Evolutionary conservation across 495 filamentous ascomycete genomes (phyloP), one percentile per base, ranked within the genome.

Genomic region (Astrocystis sublimbata): DNA sequence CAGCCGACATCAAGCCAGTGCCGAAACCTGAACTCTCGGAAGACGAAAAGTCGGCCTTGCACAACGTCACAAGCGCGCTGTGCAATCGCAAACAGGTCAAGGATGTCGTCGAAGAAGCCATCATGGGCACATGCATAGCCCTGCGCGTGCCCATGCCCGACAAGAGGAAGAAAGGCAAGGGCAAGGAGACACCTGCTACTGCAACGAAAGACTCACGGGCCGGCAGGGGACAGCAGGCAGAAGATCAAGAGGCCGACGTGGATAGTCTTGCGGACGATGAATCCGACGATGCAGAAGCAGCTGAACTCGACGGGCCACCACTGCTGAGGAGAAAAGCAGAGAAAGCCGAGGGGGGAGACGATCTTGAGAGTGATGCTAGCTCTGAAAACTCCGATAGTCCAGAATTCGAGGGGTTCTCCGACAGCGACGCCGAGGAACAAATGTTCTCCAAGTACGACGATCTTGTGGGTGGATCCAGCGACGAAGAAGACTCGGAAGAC

Each of bases 1-100:
- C 81, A 6, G 68, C 78, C 54, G 83, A 84, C 52, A 73, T 85
- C 5, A 78, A 77, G 46, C 77, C 82, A 4, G 65, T 77, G 2
- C 70, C 74, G 43, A 81, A 76, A 57, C 76, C 76, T 2, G 79
- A 81, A 6, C 60, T 79, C 42, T 75, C 77, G n/a, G 75, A 80
- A 38, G 76, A 83, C 33, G 76, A 80, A 51, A 74, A 76, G 36
- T 41, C 72, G 12, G 80, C 79, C 12, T 67, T 80, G 35, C 76
- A 82, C 31, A 97, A 97, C 78, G 92, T 98, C 10, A 85, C 83
- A 38, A 92, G 90, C 61, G 83, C 89, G 62, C 74, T 98, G 52
- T 96, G 83, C 71, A 93, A 91, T 65, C 87, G 87, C 23, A 87
- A 82, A 24, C 83, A 86, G 2, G 90, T 94, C 13, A 88, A 88